phyloP scores from a whole-genome alignment of 257 asterid genomes.

The Vinca minor region DNA sequence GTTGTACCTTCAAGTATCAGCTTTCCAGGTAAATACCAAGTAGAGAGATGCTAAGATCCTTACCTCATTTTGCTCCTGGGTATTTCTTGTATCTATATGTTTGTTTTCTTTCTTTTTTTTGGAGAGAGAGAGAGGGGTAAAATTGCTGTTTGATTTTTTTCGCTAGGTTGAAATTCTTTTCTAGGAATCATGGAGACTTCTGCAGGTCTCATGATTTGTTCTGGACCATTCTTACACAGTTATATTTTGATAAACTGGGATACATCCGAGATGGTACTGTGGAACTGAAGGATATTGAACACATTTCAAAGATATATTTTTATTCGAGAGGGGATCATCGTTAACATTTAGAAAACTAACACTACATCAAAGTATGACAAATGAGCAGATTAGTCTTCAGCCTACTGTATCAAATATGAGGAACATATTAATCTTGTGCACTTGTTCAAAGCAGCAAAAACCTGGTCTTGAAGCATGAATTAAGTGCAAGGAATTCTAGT shows the following conservation, averaged over 20 bases:
- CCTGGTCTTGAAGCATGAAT: neutral
- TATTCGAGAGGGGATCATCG: no score
- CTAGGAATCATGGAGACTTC: neutral
- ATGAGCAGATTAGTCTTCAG: neutral
- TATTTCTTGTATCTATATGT: neutral
- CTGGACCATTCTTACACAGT: neutral
- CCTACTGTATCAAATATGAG: neutral
- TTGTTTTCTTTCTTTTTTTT: neutral
- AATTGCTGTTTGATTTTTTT: neutral
- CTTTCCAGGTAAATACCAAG: conserved; percentile 59
- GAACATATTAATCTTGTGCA: neutral
- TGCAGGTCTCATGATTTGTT: neutral
- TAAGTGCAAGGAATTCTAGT: neutral
- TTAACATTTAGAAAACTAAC: no score
- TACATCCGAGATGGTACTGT: neutral
- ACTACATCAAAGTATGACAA: neutral
- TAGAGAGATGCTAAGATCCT: neutral
- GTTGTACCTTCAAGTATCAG: conserved; percentile 75
- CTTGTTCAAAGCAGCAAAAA: neutral
- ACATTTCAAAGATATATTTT: no score
- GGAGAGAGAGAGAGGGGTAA: neutral
- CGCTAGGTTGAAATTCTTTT: neutral
- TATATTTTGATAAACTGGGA: neutral
- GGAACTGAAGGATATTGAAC: neutral
- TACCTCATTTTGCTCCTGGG: neutral